These are phyloP conservation scores for Withania somnifera DNA, from an alignment of 305 asterid species.

Conservation along the genomic window DNA sequence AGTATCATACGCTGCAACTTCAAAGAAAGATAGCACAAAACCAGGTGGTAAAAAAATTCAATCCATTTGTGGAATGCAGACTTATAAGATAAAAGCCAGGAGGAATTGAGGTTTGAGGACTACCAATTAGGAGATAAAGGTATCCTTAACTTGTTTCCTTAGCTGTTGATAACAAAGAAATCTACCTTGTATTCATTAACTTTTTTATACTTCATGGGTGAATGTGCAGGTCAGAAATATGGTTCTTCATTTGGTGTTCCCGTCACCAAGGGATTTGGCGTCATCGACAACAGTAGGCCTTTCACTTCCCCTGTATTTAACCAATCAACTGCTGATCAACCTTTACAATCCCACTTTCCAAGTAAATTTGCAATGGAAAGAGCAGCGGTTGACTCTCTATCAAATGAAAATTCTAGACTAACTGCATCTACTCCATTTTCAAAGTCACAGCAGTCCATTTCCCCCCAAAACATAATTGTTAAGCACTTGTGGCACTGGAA, in stretches of 20 bases:
- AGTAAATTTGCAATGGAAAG: background rate
- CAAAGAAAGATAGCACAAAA: background rate
- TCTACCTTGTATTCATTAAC: background rate
- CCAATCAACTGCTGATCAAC: background rate
- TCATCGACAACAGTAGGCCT: background rate
- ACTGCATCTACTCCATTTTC: background rate
- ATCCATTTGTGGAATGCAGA: conserved; percentile 20
- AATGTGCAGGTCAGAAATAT: background rate
- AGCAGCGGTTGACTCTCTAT: background rate
- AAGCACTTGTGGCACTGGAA: background rate
- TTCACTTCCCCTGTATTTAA: background rate
- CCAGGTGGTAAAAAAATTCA: background rate
- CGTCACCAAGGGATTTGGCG: background rate
- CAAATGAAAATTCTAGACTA: background rate
- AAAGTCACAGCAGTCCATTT: background rate
- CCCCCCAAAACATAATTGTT: background rate
- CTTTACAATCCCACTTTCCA: background rate
- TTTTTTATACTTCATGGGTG: background rate
- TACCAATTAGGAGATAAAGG: conserved; percentile 15
- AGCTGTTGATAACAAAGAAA: background rate
- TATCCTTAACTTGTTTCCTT: background rate
- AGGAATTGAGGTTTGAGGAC: conserved; percentile 21
- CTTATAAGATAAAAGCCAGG: conserved; percentile 22
- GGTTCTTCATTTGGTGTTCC: background rate
- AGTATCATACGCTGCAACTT: conserved; percentile 14